These are phyloP conservation scores for Chalciporus piperatus DNA, from an alignment of 768 basidiomycete genomes.

Conservation along the genomic window DNA sequence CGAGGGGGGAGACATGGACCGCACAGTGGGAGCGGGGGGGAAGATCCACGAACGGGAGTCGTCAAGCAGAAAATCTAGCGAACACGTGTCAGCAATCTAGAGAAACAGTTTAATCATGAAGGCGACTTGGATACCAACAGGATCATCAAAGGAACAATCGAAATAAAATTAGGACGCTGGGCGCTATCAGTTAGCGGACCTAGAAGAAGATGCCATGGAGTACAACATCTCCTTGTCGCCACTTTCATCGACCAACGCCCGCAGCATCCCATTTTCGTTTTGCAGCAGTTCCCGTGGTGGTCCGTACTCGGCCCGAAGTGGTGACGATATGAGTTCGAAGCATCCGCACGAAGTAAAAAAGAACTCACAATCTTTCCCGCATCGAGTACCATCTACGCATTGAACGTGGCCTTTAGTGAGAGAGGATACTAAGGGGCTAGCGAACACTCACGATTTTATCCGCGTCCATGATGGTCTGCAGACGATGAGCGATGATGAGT, in stretches of 20 bases:
- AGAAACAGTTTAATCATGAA: too few species aligned
- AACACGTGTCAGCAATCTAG: too few species aligned
- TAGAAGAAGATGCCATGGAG: conserved; percentile 29
- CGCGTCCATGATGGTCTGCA: conserved; percentile 59
- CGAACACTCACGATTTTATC: conserved; percentile 48
- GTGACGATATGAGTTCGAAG: neutral
- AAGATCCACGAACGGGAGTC: too few species aligned
- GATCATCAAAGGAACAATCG: too few species aligned
- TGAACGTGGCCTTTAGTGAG: too few species aligned
- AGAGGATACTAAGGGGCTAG: neutral
- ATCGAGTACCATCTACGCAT: conserved; percentile 41
- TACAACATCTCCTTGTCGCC: conserved; percentile 49
- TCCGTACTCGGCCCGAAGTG: conserved; percentile 46
- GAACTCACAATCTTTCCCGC: conserved; percentile 37
- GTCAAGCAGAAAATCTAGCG: too few species aligned
- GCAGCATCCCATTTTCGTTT: conserved; percentile 49
- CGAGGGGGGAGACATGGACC: too few species aligned
- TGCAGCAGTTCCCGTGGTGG: conserved; percentile 47
- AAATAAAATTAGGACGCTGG: too few species aligned
- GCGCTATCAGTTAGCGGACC: neutral
- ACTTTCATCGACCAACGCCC: conserved; percentile 56
- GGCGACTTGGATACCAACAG: too few species aligned
- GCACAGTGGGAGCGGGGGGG: too few species aligned
- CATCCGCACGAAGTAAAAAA: neutral
- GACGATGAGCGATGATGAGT: conserved; percentile 57